Evolutionary conservation across 2,329 filamentous ascomycete genomes (phyloP).

Genomic region (Macrophomina pseudophaseolina): DNA sequence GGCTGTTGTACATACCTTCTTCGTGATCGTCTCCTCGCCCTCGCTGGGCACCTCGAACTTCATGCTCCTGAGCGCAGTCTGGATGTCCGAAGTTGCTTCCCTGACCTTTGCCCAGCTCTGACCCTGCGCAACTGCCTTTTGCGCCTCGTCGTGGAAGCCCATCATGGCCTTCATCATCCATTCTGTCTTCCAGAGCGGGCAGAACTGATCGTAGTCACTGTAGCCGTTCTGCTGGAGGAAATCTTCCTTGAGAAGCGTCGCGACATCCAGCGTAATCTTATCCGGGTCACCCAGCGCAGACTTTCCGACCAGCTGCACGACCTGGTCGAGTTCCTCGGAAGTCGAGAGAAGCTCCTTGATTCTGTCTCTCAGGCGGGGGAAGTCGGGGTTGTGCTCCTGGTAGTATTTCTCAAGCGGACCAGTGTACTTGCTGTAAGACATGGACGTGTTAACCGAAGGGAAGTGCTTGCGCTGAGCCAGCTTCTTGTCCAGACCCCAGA

Average conservation of each 20-base stretch:
- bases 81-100: conserved; percentile 86
- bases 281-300: conserved; percentile 93
- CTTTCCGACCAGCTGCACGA: conserved; percentile 98
- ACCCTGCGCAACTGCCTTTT: conserved; percentile 91
- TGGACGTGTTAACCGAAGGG: conserved; percentile 93
- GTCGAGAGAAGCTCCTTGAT: conserved; percentile 93
- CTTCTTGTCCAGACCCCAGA: conserved; percentile 99
- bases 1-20: conserved; percentile 69
- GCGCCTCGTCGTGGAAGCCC: conserved; percentile 95
- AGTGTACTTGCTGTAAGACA: conserved; percentile 98
- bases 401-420: conserved; percentile 89
- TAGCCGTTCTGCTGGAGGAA: conserved; percentile 99
- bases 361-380: conserved; percentile 88
- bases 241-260: conserved; percentile 92
- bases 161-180: conserved; percentile 99
- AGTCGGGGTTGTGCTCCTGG: conserved; percentile 90
- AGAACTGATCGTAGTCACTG: conserved; percentile 99
- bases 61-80: conserved; percentile 83
- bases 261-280: conserved; percentile 97
- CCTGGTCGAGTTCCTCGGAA: conserved; percentile 96
- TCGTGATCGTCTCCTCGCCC: conserved; percentile 76
- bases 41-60: conserved; percentile 96
- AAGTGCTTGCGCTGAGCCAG: conserved; percentile 99
- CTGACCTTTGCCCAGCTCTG: conserved; percentile 92
- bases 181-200: conserved; percentile 98